A percentile compares a stretch with the other conserved stretches of the same genome.
phyloP scores from a whole-genome alignment of 2,329 filamentous ascomycete genomes.

The Spiromastix sp. region DNA sequence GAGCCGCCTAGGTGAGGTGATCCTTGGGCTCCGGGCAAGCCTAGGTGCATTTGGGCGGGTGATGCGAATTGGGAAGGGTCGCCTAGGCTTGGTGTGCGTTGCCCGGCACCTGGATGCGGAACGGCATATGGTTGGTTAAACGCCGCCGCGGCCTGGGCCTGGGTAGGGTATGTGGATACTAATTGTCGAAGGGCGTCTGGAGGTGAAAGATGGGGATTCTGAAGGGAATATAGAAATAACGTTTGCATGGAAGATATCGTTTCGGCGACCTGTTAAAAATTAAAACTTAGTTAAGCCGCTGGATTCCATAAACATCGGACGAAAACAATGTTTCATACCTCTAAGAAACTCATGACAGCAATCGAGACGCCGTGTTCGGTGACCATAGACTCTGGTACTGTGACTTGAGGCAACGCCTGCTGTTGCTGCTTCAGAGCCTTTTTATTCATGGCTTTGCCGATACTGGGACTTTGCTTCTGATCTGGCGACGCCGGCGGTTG shows the following conservation, averaged over 20 bases:
- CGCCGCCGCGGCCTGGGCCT: slow-evolving; percentile 22
- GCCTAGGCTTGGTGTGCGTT: slow-evolving; percentile 36
- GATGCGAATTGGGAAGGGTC: slow-evolving; percentile 46
- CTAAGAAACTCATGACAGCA: slow-evolving; percentile 50
- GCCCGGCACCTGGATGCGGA: slow-evolving; percentile 26
- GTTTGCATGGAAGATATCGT: slow-evolving; percentile 55
- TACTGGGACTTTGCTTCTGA: slow-evolving; percentile 48
- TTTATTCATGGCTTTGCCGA: slow-evolving; percentile 46
- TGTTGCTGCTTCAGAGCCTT: slow-evolving; percentile 37
- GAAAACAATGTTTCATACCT: too few species aligned
- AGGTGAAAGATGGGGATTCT: slow-evolving; percentile 42
- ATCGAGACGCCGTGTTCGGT: slow-evolving; percentile 45
- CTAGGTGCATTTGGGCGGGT: slow-evolving; percentile 46
- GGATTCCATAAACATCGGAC: too few species aligned
- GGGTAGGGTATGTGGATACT: slow-evolving; percentile 35
- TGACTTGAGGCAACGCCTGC: slow-evolving; percentile 30
- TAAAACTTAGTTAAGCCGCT: background rate
- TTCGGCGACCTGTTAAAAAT: slow-evolving; percentile 45
- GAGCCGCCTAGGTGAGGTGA: slow-evolving; percentile 44
- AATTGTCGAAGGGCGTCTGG: slow-evolving; percentile 45
- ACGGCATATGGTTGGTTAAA: slow-evolving; percentile 21
- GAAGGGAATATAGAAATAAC: slow-evolving; percentile 47
- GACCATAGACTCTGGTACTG: slow-evolving; percentile 33
- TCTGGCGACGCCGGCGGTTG: slow-evolving; percentile 40
- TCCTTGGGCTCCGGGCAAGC: slow-evolving; percentile 36